Conservation (phyloP, 768 basidiomycete genomes). For the Agaricus subrufescens region DNA sequence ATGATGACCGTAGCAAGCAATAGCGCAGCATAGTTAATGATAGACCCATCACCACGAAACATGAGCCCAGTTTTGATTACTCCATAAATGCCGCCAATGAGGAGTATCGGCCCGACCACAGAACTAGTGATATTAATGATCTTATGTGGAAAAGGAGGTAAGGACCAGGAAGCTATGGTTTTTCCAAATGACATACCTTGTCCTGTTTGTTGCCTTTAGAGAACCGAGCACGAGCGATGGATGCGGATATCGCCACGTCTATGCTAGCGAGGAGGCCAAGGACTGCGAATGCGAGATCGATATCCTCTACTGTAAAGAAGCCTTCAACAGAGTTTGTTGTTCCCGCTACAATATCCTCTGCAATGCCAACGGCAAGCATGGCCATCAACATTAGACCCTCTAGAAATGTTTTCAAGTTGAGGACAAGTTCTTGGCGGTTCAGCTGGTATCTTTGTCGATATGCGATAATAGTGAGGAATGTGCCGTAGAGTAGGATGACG, state of each 20-base stretch:
- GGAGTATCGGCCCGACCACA: not conserved
- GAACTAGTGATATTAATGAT: not conserved
- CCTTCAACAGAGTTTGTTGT: not conserved
- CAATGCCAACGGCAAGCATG: not conserved
- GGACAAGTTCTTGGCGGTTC: not conserved
- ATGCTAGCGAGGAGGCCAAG: not conserved
- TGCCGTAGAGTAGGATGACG: not conserved
- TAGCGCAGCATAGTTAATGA: not conserved
- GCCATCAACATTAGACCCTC: not conserved
- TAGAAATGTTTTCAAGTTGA: slow-evolving; percentile 1
- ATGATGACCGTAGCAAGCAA: not conserved
- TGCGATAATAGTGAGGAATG: not conserved
- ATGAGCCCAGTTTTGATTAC: not conserved
- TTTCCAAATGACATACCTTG: not conserved
- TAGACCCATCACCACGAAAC: no score
- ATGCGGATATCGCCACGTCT: not conserved
- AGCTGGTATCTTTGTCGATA: not conserved
- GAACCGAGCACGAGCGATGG: not conserved
- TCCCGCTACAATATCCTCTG: not conserved
- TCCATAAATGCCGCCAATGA: not conserved
- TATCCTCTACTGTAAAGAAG: not conserved
- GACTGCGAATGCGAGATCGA: not conserved
- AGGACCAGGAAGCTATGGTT: not conserved
- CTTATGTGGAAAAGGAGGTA: not conserved
- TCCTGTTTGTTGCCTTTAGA: not conserved